Conservation (phyloP, 2,329 filamentous ascomycete genomes). For the Ophiostoma quercus region DNA sequence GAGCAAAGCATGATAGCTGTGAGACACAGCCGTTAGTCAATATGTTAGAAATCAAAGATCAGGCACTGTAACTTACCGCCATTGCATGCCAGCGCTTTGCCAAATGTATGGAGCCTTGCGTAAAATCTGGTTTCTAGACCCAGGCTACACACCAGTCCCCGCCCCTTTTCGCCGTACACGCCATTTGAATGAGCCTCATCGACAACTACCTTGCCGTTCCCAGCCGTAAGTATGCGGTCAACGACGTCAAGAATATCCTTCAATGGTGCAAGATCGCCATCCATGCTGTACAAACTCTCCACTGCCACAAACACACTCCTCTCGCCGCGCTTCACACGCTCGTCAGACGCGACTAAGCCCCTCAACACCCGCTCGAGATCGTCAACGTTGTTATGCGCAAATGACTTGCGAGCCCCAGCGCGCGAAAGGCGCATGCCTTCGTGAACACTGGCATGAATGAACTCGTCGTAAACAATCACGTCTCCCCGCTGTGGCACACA, state of each 20-base stretch:
- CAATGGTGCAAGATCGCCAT: conserved; percentile 67
- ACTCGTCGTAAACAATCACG: conserved; percentile 64
- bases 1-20: conserved; percentile 57
- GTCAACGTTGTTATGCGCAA: conserved; percentile 38
- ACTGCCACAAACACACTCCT: conserved; percentile 62
- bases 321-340: conserved; percentile 44
- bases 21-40: background rate
- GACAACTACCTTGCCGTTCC: conserved; percentile 59
- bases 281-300: conserved; percentile 76
- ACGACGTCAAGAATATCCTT: conserved; percentile 54
- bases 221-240: conserved; percentile 48
- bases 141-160: conserved; percentile 13
- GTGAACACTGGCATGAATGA: conserved; percentile 72
- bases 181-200: conserved; percentile 56
- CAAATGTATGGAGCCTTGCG: background rate
- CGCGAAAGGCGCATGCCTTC: conserved; percentile 68
- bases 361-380: background rate
- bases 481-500: conserved; percentile 57
- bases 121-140: background rate
- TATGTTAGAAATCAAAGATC: too few relatives aligned
- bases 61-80: background rate
- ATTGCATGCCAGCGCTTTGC: background rate
- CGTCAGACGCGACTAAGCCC: conserved; percentile 31
- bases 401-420: conserved; percentile 40
- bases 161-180: conserved; percentile 5